Conservation (phyloP, 2,329 filamentous ascomycete genomes). For the Achaetomium macrosporum region DNA sequence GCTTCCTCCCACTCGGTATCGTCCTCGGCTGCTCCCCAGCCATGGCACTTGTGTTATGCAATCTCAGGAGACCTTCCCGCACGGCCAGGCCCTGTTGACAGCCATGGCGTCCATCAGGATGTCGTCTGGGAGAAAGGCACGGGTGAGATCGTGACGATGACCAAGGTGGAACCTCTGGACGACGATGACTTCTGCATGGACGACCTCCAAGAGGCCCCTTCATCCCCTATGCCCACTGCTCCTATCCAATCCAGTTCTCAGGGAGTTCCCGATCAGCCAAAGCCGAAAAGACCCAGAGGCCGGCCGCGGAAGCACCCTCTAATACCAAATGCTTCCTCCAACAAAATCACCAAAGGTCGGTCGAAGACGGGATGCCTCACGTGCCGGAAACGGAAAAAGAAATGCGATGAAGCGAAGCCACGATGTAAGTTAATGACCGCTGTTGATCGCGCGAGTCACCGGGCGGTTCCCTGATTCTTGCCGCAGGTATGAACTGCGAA, state of each 20-base stretch:
- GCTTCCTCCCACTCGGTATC: conserved; percentile 41
- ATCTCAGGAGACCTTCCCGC: conserved; percentile 26
- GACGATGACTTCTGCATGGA: conserved; percentile 50
- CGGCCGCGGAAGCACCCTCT: conserved; percentile 77
- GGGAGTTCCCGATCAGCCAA: conserved; percentile 28
- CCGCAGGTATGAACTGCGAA: conserved; percentile 73
- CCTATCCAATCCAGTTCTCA: conserved; percentile 11
- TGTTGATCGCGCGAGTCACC: neutral
- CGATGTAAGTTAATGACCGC: conserved; percentile 45
- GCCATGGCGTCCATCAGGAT: conserved; percentile 28
- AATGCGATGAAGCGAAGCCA: conserved; percentile 64
- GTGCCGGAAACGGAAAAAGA: conserved; percentile 64
- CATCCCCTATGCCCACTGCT: conserved; percentile 26
- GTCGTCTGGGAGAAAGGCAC: conserved; percentile 42
- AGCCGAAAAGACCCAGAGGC: conserved; percentile 64
- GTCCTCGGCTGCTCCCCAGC: conserved; percentile 43
- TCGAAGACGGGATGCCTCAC: conserved; percentile 66
- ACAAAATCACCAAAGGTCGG: conserved; percentile 71
- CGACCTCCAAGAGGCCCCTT: conserved; percentile 43
- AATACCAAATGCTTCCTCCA: conserved; percentile 48
- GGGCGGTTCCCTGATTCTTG: conserved; percentile 5
- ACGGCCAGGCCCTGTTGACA: conserved; percentile 29
- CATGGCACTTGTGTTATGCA: conserved; percentile 39
- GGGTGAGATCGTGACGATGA: conserved; percentile 42
- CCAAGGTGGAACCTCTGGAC: conserved; percentile 53